Percentiles rank a stretch among this genome's conserved stretches.
Conservation (phyloP, 352 stramenopile genomes). For the Thalassiosira exigua region DNA sequence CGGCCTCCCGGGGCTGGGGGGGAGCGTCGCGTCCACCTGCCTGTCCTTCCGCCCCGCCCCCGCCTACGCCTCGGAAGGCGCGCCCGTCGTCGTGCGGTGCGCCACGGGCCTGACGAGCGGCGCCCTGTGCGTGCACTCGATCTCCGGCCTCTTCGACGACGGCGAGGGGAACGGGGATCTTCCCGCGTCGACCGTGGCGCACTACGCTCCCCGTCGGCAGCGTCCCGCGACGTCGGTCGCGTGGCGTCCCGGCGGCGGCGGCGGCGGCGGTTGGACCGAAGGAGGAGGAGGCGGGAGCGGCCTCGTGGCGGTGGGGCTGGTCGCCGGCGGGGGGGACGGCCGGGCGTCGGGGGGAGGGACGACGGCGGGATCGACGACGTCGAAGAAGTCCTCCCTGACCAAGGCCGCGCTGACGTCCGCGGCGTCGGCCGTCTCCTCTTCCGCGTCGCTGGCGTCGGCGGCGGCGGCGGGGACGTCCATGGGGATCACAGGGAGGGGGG, state of each 20-base stretch:
- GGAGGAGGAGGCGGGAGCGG: neutral
- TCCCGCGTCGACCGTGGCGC: slow-evolving; percentile 47
- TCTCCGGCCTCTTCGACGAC: slow-evolving; percentile 44
- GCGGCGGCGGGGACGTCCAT: neutral
- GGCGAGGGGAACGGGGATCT: slow-evolving; percentile 1
- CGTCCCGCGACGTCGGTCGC: slow-evolving; percentile 70
- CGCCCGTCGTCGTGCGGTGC: slow-evolving; percentile 30
- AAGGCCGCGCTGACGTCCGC: neutral
- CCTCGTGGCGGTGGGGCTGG: slow-evolving; percentile 75
- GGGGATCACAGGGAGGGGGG: neutral
- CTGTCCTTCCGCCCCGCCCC: slow-evolving; percentile 56
- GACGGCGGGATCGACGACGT: neutral
- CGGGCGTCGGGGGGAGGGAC: neutral
- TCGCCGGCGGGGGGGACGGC: slow-evolving; percentile 27
- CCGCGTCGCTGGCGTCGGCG: neutral
- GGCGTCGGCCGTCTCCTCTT: neutral
- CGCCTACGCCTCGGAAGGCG: neutral
- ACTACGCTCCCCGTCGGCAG: slow-evolving; percentile 69
- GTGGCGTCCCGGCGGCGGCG: slow-evolving; percentile 41
- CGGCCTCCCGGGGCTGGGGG: slow-evolving; percentile 65
- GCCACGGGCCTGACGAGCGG: slow-evolving; percentile 74
- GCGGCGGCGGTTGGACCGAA: no score
- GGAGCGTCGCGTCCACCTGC: slow-evolving; percentile 66
- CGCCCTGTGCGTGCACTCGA: slow-evolving; percentile 68
- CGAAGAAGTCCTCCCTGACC: neutral